Conservation (phyloP, 345 rosid species). For the Populus ilicifolia region DNA sequence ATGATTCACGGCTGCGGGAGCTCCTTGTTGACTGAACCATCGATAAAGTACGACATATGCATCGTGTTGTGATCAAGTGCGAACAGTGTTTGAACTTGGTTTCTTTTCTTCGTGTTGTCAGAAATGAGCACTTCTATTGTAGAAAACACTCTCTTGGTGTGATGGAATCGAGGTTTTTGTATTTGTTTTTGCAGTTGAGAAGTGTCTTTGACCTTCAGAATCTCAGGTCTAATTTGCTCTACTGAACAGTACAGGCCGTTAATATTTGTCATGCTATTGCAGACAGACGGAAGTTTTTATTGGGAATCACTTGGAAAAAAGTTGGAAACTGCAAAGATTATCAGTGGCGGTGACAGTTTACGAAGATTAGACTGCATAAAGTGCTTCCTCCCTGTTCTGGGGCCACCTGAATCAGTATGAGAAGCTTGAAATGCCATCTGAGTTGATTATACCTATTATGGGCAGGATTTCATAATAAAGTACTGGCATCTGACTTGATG, state of each 20-base stretch:
- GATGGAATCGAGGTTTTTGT: neutral
- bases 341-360: neutral
- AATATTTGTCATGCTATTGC: neutral
- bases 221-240: neutral
- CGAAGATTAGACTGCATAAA: neutral
- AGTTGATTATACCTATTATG: neutral
- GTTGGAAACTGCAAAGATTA: neutral
- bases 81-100: neutral
- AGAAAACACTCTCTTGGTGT: neutral
- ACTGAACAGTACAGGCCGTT: neutral
- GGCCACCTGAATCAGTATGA: neutral
- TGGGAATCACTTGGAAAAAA: neutral
- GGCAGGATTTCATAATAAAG: neutral
- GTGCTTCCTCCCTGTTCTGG: neutral
- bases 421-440: neutral
- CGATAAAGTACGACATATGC: neutral
- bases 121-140: neutral
- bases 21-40: conserved; percentile 13
- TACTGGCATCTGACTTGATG: neutral
- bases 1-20: neutral
- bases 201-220: neutral
- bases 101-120: neutral
- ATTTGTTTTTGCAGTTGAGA: neutral
- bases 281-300: neutral
- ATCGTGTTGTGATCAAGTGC: no score